Base-by-base conservation (phyloP, 1,284 basidiomycete species). In the Spongispora temasekensis region DNA sequence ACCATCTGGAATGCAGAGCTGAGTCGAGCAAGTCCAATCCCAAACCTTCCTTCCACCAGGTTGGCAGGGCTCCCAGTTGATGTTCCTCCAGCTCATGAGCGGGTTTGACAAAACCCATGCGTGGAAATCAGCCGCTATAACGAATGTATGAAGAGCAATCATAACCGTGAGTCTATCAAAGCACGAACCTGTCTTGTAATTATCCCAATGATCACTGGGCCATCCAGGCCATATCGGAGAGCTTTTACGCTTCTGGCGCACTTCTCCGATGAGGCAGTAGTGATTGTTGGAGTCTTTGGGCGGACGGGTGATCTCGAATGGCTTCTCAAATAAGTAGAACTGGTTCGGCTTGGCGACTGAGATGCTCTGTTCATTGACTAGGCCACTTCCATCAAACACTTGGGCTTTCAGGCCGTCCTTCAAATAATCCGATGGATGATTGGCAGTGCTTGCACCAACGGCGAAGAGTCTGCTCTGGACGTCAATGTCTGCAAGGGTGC, bases 181-280 rank as follows among this genome's bases (percentile, higher is more conserved):
- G 40, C 21, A 65, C 57, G 37, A 50, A 65, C 60, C 0, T 2
- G 60, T 65, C 13, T n/a, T n/a, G 34, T 54, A 56, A 13, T 46
- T 44, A 28, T 46, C 48, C 31, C 5, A 23, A 19, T 63, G 48
- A 1, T 65, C 53, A 44, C 27, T 56, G 6, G 64, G 44, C 64
- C 64, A 65, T 19, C 6, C 28, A 1, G 63, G 57, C 12, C 6
- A 65, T 9, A 56, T 42, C 12, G 19, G 25, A 2, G 21, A 54
- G 17, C 40, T 28, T 12, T 57, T 58, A 25, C 52, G 59, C 53
- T 65, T 65, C 57, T 65, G 64, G 12, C 64, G 64, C 15, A 52
- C 57, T 50, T 65, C 60, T 10, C 34, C 55, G 25, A 65, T 37
- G 28, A 61, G 3, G 28, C 64, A 65, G 37, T 59, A 64, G 46